A percentile compares a stretch with the other conserved stretches of the same genome.
Conservation (phyloP, 257 asterid genomes). For the Thymus quinquecostatus region DNA sequence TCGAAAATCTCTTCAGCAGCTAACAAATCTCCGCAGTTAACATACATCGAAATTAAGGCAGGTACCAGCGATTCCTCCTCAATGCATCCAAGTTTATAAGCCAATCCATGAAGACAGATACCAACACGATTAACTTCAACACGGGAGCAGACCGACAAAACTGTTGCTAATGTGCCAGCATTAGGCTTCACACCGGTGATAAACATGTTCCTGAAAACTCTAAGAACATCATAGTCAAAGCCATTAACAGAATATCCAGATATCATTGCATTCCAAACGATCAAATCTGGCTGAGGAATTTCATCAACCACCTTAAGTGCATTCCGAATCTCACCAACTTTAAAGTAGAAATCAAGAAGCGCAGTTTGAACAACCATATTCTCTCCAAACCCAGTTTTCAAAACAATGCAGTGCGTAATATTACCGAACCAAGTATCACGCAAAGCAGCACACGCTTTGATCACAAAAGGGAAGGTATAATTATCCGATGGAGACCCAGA, state of each 20-base stretch:
- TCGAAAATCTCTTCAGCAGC: conserved; percentile 47
- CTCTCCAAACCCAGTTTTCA: conserved; percentile 49
- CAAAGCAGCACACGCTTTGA: conserved; percentile 60
- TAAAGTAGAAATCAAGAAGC: conserved; percentile 51
- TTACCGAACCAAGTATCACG: conserved; percentile 42
- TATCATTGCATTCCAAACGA: conserved; percentile 69
- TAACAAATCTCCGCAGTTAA: conserved; percentile 44
- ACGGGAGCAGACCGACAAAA: conserved; percentile 58
- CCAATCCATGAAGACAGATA: conserved; percentile 53
- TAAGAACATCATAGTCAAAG: conserved; percentile 41
- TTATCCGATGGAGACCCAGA: conserved; percentile 54
- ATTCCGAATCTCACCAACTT: conserved; percentile 40
- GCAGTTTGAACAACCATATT: conserved; percentile 61
- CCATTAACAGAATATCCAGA: conserved; percentile 66
- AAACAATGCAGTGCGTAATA: conserved; percentile 43
- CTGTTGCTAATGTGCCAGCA: conserved; percentile 57
- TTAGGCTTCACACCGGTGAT: conserved; percentile 49
- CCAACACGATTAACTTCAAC: conserved; percentile 35
- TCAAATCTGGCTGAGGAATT: conserved; percentile 58
- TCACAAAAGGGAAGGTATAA: conserved; percentile 66
- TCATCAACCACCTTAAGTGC: conserved; percentile 58
- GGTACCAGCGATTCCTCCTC: conserved; percentile 50
- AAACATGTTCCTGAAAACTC: conserved; percentile 43
- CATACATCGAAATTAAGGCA: conserved; percentile 63
- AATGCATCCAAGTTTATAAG: conserved; percentile 49